phyloP scores from a whole-genome alignment of 306 rosid genomes.

The Hippophae tibetana region DNA sequence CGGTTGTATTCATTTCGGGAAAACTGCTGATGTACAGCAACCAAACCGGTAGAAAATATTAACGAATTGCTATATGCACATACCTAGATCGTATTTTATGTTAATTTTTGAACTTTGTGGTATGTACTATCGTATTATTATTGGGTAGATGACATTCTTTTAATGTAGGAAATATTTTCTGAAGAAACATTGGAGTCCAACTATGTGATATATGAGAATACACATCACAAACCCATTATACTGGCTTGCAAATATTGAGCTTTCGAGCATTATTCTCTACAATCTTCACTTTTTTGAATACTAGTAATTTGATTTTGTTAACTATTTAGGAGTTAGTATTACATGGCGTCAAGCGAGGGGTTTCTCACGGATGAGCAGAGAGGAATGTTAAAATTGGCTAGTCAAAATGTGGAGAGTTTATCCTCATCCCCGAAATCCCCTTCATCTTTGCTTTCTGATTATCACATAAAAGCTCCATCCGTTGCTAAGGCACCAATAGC shows the following conservation, averaged over 20 bases:
- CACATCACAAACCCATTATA: neutral
- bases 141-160: neutral
- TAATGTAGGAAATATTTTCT: neutral
- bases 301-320: neutral
- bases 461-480: slow-evolving; percentile 66
- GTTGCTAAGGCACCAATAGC: slow-evolving; percentile 72
- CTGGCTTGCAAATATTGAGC: neutral
- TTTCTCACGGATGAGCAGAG: slow-evolving; percentile 88
- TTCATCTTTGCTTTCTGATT: slow-evolving; percentile 55
- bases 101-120: neutral
- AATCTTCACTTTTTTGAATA: neutral
- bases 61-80: no score
- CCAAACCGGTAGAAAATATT: neutral
- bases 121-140: neutral
- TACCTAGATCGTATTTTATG: no score
- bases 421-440: slow-evolving; percentile 93
- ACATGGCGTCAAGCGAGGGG: slow-evolving; percentile 84
- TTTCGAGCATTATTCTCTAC: neutral
- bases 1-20: neutral
- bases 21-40: neutral
- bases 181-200: neutral
- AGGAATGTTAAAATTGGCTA: slow-evolving; percentile 61
- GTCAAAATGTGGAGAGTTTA: slow-evolving; percentile 60
- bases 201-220: neutral
- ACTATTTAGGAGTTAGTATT: slow-evolving; percentile 7